Conservation (phyloP, 192 early-diverging fungal species). For the Dissophora globulifera region DNA sequence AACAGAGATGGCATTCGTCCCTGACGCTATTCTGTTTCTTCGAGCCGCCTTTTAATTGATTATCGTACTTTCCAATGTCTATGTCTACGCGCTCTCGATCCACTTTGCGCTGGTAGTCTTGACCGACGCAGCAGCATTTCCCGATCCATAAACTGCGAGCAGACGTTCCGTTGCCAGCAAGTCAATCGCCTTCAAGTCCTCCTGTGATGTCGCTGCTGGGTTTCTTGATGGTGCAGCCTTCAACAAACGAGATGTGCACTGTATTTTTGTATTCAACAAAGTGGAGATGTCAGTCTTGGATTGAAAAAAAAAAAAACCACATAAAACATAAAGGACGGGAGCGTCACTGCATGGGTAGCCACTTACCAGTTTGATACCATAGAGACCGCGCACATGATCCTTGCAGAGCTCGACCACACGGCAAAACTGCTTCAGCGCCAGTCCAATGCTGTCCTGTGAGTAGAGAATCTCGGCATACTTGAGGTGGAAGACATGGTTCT, state of each 20-base stretch:
- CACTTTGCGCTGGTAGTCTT: constrained; percentile 41
- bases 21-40: too few species aligned
- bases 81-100: constrained; percentile 31
- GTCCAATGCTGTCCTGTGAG: constrained; percentile 69
- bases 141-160: constrained; percentile 33
- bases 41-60: too few species aligned
- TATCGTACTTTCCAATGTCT: background rate
- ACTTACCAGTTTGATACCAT: constrained; percentile 81
- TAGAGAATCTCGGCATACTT: constrained; percentile 92
- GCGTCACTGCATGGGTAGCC: too few species aligned
- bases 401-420: constrained; percentile 86
- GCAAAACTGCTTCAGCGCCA: constrained; percentile 91
- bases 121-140: constrained; percentile 10
- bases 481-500: constrained; percentile 86
- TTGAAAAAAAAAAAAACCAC: background rate
- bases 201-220: constrained; percentile 32
- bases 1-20: too few species aligned
- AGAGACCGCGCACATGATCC: constrained; percentile 89
- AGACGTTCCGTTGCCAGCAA: constrained; percentile 46
- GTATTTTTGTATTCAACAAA: background rate
- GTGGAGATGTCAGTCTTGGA: background rate
- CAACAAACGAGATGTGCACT: constrained; percentile 47
- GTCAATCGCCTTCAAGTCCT: constrained; percentile 46
- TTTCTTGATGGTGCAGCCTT: constrained; percentile 44
- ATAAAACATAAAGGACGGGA: too few species aligned